Evolutionary conservation across 2,329 filamentous ascomycete genomes (phyloP).

Genomic region (Pseudohalonectria lignicola): DNA sequence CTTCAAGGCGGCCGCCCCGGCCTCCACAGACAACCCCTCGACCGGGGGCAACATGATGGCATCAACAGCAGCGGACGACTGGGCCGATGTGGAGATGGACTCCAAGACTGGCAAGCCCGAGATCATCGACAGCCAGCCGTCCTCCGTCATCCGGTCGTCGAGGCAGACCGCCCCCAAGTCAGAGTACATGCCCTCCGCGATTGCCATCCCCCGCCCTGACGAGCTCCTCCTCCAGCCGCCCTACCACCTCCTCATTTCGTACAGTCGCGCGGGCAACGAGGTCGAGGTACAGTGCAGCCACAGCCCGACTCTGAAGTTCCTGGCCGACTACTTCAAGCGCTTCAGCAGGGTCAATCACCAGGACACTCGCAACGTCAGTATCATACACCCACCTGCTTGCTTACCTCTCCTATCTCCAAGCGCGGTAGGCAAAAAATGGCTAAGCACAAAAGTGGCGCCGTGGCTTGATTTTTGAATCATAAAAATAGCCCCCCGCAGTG

Average conservation of each 20-base stretch:
- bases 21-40: too few relatives aligned
- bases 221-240: conserved; percentile 34
- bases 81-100: conserved; percentile 30
- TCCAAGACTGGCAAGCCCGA: conserved; percentile 20
- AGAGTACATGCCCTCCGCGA: conserved; percentile 27
- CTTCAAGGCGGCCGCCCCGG: conserved; percentile 13
- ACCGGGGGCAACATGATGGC: background rate
- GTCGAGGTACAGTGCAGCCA: conserved; percentile 37
- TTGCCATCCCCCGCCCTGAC: conserved; percentile 31
- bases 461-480: too few relatives aligned
- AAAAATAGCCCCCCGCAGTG: conserved; percentile 26
- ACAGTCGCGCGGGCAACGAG: conserved; percentile 13
- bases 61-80: conserved; percentile 22
- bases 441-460: too few relatives aligned
- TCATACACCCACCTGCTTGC: background rate
- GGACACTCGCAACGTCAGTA: conserved; percentile 20
- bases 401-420: background rate
- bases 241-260: conserved; percentile 33
- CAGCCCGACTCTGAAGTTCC: conserved; percentile 29
- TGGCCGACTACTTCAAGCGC: conserved; percentile 33
- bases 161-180: conserved; percentile 1
- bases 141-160: background rate
- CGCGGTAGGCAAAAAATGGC: too few relatives aligned
- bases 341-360: conserved; percentile 34
- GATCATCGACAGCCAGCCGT: conserved; percentile 10